Evolutionary conservation across 805 yeast species (phyloP).

Genomic region (Metschnikowia amazonensis): DNA sequence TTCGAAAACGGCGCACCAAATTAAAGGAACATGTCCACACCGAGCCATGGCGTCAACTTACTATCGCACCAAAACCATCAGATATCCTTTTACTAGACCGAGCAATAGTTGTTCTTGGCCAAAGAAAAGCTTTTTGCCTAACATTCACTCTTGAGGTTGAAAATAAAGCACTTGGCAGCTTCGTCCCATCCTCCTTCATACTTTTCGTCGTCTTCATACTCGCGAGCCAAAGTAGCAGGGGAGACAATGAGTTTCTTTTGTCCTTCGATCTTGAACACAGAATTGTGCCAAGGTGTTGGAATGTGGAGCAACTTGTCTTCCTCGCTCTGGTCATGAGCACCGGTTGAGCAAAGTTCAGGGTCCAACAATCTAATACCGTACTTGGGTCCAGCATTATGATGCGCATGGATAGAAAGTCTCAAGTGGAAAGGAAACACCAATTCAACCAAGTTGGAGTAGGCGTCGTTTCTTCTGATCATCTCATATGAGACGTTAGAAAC

Average conservation of each 20-base stretch:
- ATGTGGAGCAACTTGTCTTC: conserved; percentile 50
- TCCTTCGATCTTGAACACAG: conserved; percentile 43
- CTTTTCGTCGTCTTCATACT: conserved; percentile 10
- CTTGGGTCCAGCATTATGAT: conserved; percentile 56
- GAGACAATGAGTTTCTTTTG: conserved; percentile 21
- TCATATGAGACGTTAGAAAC: conserved; percentile 56
- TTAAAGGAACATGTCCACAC: not conserved
- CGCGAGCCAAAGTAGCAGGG: conserved; percentile 12
- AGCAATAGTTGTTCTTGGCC: not conserved
- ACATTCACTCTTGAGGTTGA: conserved; percentile 2
- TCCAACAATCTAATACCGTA: conserved; percentile 51
- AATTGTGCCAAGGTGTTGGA: conserved; percentile 67
- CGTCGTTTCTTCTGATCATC: conserved; percentile 60
- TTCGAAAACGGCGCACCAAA: not conserved
- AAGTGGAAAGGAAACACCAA: conserved; percentile 56
- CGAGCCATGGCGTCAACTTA: not conserved
- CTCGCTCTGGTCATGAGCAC: conserved; percentile 42
- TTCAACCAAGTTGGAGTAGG: conserved; percentile 60
- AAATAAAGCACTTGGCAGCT: conserved; percentile 11
- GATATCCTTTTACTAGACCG: not conserved
- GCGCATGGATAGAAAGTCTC: conserved; percentile 61
- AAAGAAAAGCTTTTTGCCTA: not conserved
- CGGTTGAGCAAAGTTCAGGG: conserved; percentile 41
- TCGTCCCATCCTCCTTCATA: conserved; percentile 21
- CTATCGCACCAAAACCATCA: not conserved